Conservation (phyloP, 2,329 filamentous ascomycete species). For the Penicillium nordicum region DNA sequence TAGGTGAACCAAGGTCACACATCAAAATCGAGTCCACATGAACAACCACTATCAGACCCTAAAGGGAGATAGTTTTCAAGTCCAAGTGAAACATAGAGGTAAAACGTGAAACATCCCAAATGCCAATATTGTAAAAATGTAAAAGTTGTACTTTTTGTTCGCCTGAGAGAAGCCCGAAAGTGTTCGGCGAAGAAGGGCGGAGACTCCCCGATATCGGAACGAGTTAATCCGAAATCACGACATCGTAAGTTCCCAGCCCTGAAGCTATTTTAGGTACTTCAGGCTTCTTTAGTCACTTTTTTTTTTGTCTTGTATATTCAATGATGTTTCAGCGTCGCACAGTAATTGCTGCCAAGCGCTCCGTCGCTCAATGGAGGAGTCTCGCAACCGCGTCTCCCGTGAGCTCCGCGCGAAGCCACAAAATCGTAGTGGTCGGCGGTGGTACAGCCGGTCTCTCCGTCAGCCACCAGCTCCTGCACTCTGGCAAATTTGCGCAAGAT, state of each 20-base stretch:
- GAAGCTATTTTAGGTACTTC: neutral
- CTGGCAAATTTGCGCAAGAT: constrained; percentile 54
- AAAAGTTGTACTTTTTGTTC: neutral
- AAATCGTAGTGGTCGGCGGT: constrained; percentile 64
- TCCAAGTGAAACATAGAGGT: neutral
- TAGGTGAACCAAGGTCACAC: too few relatives aligned
- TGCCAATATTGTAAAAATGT: too few relatives aligned
- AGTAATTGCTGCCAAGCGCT: constrained; percentile 22
- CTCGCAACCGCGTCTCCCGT: constrained; percentile 37
- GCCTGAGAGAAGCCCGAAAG: neutral
- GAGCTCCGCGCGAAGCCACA: constrained; percentile 50
- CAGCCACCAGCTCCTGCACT: constrained; percentile 64
- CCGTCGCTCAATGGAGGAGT: constrained; percentile 12
- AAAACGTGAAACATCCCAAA: neutral
- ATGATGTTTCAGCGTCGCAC: constrained; percentile 30
- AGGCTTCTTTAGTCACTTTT: neutral
- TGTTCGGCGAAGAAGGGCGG: neutral
- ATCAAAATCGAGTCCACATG: neutral
- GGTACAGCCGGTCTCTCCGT: constrained; percentile 64
- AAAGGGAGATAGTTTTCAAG: neutral
- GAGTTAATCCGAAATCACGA: constrained; percentile 11
- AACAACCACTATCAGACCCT: neutral
- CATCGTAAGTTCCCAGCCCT: neutral
- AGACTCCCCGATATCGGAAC: constrained; percentile 5
- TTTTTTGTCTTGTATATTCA: neutral